These are phyloP conservation scores for Mucor velutinosus DNA, from an alignment of 371 early-diverging fungal species.

Conservation along the genomic window DNA sequence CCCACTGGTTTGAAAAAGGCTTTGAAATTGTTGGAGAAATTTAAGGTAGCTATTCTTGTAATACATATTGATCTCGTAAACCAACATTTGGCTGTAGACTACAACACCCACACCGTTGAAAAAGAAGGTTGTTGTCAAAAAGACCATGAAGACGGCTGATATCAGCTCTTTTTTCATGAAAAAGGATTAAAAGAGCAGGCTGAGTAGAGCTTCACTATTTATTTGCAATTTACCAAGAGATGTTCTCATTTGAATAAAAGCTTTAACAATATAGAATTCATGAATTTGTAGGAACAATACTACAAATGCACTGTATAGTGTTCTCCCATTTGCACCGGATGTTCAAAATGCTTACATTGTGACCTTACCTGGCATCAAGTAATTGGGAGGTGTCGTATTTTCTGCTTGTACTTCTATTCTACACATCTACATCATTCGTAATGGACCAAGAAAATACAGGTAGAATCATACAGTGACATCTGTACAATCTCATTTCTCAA, in stretches of 20 bases:
- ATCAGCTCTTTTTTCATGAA: not conserved
- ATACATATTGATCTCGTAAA: not conserved
- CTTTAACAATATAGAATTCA: not conserved
- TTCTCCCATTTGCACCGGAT: not conserved
- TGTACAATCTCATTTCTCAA: not conserved
- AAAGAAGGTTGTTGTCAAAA: not conserved
- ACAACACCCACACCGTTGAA: not conserved
- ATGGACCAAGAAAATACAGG: conserved; percentile 16
- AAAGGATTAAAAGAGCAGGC: not conserved
- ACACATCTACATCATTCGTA: not conserved
- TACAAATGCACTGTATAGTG: not conserved
- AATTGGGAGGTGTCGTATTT: not conserved
- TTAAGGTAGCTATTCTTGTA: conserved; percentile 11
- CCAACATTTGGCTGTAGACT: not conserved
- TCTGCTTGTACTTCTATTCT: not conserved
- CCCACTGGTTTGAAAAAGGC: conserved; percentile 74
- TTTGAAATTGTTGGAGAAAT: conserved; percentile 55
- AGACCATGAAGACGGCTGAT: not conserved
- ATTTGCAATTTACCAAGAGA: not conserved
- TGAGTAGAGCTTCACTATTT: not conserved
- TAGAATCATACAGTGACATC: not conserved
- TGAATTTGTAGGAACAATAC: not conserved
- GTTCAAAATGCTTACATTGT: not conserved
- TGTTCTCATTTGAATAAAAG: not conserved
- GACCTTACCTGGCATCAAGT: not conserved